Evolutionary conservation across 1,284 basidiomycete genomes (phyloP), one percentile per base, ranked within the genome.

Genomic region (Austroboletus rostrupii): DNA sequence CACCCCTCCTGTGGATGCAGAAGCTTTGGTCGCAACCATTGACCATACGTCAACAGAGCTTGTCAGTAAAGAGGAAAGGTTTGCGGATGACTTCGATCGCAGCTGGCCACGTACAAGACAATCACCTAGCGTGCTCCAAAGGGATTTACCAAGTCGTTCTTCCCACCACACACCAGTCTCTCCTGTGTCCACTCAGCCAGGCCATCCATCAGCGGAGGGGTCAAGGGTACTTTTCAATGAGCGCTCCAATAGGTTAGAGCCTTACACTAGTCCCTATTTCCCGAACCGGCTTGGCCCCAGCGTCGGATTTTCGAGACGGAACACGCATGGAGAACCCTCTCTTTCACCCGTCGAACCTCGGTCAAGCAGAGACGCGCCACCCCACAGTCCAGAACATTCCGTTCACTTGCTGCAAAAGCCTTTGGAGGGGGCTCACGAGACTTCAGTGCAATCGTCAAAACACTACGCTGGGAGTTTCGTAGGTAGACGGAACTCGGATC

Each of bases 41-140:
- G 54, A 72, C 41, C 49, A 54, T 37, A 33, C 48, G 5, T 49
- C 57, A 21, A 40, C 43, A 9, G 64, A 54, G 26, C 49, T 43
- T 35, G 78, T 87, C 21, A 81, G 75, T 58, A 90, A 89, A 62
- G 86, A 86, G 60, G 88, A 91, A 42, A 75, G 90, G 23, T 90
- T 92, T 65, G 80, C 77, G 8, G 91, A 96, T 57, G 93, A 97
- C 67, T 94, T 90, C 65, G 93, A 95, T 70, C 81, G 93, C 52
- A 92, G 90, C 60, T 96, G 92, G 92, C 92, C 92, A 13, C 83
- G 84, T 40, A 77, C 79, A 21, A 74, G 72, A 47, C 64, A 71
- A 40, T 76, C 77, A 52, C 75, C 70, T 50, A 59, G 70, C 17
- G 56, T 69, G 11, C 69, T 70, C n/a, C 68, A 68, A 31, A 71